Base-by-base conservation (phyloP, 1,284 basidiomycete species). In the Naganishia albida region DNA sequence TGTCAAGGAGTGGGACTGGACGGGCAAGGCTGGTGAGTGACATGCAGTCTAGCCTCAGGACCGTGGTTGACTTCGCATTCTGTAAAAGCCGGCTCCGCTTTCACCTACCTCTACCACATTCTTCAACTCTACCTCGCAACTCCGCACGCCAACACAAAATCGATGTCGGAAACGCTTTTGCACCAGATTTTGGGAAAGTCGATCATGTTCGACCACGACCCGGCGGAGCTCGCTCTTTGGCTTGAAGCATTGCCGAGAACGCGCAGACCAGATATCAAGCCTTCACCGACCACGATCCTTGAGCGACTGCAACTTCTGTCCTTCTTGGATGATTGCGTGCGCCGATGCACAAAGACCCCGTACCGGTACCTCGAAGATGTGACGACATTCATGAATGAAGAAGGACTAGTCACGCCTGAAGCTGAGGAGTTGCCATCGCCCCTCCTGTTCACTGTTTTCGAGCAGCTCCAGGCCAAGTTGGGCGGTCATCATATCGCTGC, bases 271-370 rank as follows among this genome's bases (percentile, higher is more conserved):
- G 68, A 68, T 0, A 85, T 87, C 64, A 85, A 83, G 42, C 2
- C 80, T 83, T 0, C 75, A 80, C 7, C 78, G 4, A 50, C 74
- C 73, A 26, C 67, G 88, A 44, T 82, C 81, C 0, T 85, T 85
- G 66, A 90, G 88, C 52, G 83, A 83, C 74, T 77, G 12, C 79
- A 83, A 42, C 83, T 93, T 2, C 80, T 90, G 3, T 72, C 80
- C 0, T 93, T 96, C 78, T 70, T 96, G 15, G 93, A 98, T 71
- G 90, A 93, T 52, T 95, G 91, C 72, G 81, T 90, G 7, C 87
- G 89, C 64, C 84, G 91, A n/a, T 92, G 88, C 70, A 73, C 88
- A 68, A 93, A 90, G 78, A 89, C 88, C 0, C 90, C 92, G 0
- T 91, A 94, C 75, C 85, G 87, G 42, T 98, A 96, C 74, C 83